Evolutionary conservation across 2,329 filamentous ascomycete species (phyloP), one percentile per base, ranked within the genome.

Genomic region (Exophiala sp.): DNA sequence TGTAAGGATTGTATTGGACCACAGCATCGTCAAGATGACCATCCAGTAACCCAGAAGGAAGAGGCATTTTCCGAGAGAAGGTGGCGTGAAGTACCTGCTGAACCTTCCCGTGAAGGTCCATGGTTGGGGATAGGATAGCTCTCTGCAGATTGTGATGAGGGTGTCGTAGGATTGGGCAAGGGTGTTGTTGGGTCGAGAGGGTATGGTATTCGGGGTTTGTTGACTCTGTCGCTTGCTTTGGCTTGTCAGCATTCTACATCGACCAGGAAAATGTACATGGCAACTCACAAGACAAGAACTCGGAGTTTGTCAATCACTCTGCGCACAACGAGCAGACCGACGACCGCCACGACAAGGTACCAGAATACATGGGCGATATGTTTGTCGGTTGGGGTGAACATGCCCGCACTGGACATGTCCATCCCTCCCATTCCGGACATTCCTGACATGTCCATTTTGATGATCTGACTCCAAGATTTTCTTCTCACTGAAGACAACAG

Each of bases 371-470:
- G 52, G 24, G 59, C 59, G 11, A 62, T 51, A 14, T 47, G 40
- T 36, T 53, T 62, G 47, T 62, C 56, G 10, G 52, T 57, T 2
- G 44, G 42, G 12, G 52, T 57, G 44, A 62, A 62, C 46, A 62
- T 56, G 35, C 54, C 47, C 5, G 54, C 50, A 39, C 46, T 56
- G 36, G 47, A 50, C 59, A 62, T 62, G 50, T 62, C 59, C 59
- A 62, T 62, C 5, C 59, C 59, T 11, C 49, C 52, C 59, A 62
- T 62, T n/a, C 58, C 54, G 44, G 42, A 32, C 57, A 59, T 59
- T 12, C 50, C 52, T 24, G 48, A 50, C 59, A 62, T 62, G 33
- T 53, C 53, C 51, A 57, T 56, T 21, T 41, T 60, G 38, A 16
- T 12, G 45, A n/a, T 3, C 5, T 29, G 20, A n/a, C 20, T 11